Conservation (phyloP, 345 rosid species). For the Gynandropsis gynandra region DNA sequence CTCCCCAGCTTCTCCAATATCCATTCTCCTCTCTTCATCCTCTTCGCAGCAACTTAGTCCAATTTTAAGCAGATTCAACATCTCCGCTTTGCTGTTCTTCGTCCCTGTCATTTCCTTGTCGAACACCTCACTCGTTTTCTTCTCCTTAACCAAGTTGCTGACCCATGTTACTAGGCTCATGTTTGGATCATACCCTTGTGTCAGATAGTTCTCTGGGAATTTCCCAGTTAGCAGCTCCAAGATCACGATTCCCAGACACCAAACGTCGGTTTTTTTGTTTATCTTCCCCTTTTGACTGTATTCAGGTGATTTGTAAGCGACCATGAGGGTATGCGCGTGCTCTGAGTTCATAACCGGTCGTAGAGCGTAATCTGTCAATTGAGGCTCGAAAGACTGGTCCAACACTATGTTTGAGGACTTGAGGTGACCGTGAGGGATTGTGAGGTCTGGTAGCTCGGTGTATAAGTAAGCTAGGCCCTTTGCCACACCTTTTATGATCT, state of each 20-base stretch:
- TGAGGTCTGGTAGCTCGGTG: constrained; percentile 42
- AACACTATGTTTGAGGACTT: constrained; percentile 71
- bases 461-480: constrained; percentile 52
- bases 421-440: constrained; percentile 64
- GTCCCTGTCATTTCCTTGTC: constrained; percentile 55
- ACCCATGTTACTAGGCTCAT: constrained; percentile 59
- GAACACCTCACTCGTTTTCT: constrained; percentile 46
- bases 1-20: constrained; percentile 39
- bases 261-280: constrained; percentile 53
- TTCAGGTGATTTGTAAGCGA: constrained; percentile 72
- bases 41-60: constrained; percentile 72
- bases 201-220: constrained; percentile 54
- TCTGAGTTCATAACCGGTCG: constrained; percentile 54
- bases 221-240: constrained; percentile 56
- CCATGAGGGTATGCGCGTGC: constrained; percentile 50
- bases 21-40: constrained; percentile 43
- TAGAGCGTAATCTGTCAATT: constrained; percentile 54
- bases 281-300: constrained; percentile 27
- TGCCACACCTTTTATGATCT: constrained; percentile 51
- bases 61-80: constrained; percentile 55
- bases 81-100: constrained; percentile 43
- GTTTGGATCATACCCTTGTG: constrained; percentile 32
- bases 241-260: constrained; percentile 62
- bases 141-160: constrained; percentile 52
- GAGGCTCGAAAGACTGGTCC: constrained; percentile 40